These are phyloP conservation scores for Sugiyamaella novakii DNA, from an alignment of 1,139 yeast species.

Conservation along the genomic window DNA sequence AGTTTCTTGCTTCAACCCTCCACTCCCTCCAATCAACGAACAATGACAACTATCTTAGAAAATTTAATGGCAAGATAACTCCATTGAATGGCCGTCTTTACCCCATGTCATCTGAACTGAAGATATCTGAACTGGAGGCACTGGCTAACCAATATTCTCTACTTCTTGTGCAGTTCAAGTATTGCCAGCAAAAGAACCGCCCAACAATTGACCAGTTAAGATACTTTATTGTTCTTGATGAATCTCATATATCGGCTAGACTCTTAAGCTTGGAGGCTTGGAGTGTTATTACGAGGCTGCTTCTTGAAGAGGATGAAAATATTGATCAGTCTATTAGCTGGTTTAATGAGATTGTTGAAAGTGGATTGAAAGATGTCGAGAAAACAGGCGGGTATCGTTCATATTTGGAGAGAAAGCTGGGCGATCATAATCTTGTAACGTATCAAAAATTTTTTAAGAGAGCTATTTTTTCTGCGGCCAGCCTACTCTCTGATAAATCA, in stretches of 20 bases:
- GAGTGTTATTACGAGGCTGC: conserved; percentile 18
- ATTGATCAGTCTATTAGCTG: conserved; percentile 22
- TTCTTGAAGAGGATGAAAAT: conserved; percentile 22
- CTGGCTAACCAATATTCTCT: conserved; percentile 29
- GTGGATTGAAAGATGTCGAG: conserved; percentile 24
- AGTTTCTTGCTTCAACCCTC: conserved; percentile 23
- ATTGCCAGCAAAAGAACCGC: conserved; percentile 22
- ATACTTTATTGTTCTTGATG: conserved; percentile 23
- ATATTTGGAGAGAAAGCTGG: conserved; percentile 18
- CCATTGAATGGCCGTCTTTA: conserved; percentile 26
- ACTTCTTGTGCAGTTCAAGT: conserved; percentile 25
- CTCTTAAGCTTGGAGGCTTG: conserved; percentile 26
- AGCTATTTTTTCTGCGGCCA: conserved; percentile 5
- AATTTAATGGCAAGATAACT: conserved; percentile 25
- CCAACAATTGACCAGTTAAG: conserved; percentile 28
- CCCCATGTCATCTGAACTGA: conserved; percentile 23
- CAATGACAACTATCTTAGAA: conserved; percentile 12
- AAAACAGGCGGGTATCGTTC: conserved; percentile 12
- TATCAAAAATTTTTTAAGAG: conserved; percentile 24
- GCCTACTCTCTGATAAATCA: conserved; percentile 9
- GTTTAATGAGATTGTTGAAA: conserved; percentile 25
- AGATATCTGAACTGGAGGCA: conserved; percentile 27
- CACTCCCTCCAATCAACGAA: conserved; percentile 7
- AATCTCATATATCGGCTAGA: conserved; percentile 31
- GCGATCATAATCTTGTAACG: conserved; percentile 20